These are phyloP conservation scores for Neonectria punicea DNA, from an alignment of 2,329 filamentous ascomycete species.

Conservation along the genomic window DNA sequence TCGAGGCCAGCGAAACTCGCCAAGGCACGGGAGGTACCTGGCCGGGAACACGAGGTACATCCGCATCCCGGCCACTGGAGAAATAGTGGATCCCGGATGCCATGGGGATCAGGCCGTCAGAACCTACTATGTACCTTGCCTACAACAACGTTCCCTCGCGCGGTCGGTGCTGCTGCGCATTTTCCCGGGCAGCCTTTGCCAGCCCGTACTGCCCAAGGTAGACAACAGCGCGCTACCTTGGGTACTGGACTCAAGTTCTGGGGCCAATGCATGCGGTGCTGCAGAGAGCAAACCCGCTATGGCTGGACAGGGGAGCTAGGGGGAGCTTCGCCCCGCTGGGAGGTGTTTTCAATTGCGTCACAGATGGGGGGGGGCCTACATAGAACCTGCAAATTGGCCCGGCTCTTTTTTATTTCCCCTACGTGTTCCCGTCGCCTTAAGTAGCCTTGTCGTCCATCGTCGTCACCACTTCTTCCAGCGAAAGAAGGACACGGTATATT, in stretches of 20 bases:
- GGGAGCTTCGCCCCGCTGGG: conserved; percentile 12
- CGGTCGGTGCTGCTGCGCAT: background rate
- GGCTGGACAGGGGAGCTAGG: conserved; percentile 4
- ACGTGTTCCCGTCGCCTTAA: background rate
- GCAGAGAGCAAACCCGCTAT: background rate
- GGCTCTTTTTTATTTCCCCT: background rate
- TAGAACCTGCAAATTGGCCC: background rate
- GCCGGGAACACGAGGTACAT: conserved; percentile 15
- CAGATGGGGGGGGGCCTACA: background rate
- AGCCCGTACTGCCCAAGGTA: too few species aligned
- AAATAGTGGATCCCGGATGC: conserved; percentile 6
- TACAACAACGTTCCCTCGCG: background rate
- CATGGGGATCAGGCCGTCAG: conserved; percentile 20
- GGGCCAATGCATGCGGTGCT: too few species aligned
- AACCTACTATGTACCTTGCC: background rate
- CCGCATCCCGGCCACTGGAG: background rate
- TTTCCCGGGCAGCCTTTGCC: too few species aligned
- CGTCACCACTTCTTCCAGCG: background rate
- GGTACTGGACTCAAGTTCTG: too few species aligned
- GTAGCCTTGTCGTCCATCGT: background rate
- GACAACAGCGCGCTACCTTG: too few species aligned
- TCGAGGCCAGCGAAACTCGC: conserved; percentile 5
- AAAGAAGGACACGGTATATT: background rate
- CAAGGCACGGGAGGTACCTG: conserved; percentile 5
- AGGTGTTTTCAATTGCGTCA: conserved; percentile 19